Percentiles rank a stretch among this genome's conserved stretches.
These are phyloP conservation scores for Wallacemonas collosoma DNA, from an alignment of 208 protist genomes.

Conservation along the genomic window DNA sequence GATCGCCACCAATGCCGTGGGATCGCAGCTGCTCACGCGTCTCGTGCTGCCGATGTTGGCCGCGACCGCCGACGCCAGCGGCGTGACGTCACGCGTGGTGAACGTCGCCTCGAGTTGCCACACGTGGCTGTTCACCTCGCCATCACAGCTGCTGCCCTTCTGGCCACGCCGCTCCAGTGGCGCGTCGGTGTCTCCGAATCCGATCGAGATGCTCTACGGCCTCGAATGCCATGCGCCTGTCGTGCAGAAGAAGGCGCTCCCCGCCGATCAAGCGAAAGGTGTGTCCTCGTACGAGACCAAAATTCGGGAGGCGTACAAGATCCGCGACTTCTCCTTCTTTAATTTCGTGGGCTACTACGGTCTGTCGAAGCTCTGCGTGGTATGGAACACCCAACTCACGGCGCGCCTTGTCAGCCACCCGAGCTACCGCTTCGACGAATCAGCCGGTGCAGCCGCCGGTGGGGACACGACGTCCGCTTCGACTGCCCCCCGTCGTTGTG, in stretches of 20 bases:
- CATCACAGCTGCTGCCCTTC: neutral
- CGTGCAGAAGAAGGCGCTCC: neutral
- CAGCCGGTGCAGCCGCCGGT: neutral
- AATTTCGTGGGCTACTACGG: constrained; percentile 90
- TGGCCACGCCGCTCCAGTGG: neutral
- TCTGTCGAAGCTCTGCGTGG: constrained; percentile 81
- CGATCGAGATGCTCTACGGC: constrained; percentile 66
- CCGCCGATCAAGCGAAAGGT: neutral
- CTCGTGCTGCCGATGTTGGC: constrained; percentile 74
- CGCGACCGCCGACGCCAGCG: constrained; percentile 49
- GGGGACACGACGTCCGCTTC: neutral
- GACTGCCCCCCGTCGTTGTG: constrained; percentile 1
- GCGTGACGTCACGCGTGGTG: constrained; percentile 76
- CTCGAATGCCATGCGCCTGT: constrained; percentile 31
- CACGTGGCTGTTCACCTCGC: constrained; percentile 50
- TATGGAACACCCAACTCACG: constrained; percentile 83
- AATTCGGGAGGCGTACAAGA: constrained; percentile 21
- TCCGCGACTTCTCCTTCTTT: constrained; percentile 45
- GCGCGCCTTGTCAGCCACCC: constrained; percentile 25
- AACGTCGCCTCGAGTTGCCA: constrained; percentile 89
- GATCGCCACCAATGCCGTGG: constrained; percentile 82
- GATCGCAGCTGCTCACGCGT: constrained; percentile 75
- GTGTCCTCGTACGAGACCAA: neutral
- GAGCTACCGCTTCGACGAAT: constrained; percentile 5
- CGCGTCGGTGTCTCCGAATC: constrained; percentile 21